These are phyloP conservation scores for Suillus subaureus DNA, from an alignment of 768 basidiomycete species.

Conservation along the genomic window DNA sequence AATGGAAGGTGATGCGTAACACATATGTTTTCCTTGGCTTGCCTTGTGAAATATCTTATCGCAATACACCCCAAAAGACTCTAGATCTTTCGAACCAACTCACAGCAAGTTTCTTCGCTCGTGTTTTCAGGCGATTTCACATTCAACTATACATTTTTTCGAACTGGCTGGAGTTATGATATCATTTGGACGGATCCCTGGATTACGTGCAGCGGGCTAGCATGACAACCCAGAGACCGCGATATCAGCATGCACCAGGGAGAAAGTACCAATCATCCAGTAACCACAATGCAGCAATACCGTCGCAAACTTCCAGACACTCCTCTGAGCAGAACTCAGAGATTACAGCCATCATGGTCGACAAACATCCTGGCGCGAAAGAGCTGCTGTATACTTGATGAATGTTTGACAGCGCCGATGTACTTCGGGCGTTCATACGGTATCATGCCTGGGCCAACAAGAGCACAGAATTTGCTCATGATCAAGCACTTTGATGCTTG, in stretches of 20 bases:
- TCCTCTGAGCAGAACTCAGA: neutral
- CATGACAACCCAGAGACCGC: neutral
- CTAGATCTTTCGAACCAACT: neutral
- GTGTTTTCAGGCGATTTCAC: neutral
- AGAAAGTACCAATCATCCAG: neutral
- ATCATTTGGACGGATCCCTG: neutral
- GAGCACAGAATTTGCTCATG: neutral
- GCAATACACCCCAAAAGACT: neutral
- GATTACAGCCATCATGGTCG: neutral
- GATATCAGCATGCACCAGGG: neutral
- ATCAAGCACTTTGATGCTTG: neutral
- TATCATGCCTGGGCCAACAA: neutral
- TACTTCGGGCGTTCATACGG: neutral
- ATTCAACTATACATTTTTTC: neutral
- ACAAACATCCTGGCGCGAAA: neutral
- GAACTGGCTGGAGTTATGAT: neutral
- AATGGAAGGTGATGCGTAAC: neutral
- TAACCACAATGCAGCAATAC: neutral
- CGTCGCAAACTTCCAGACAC: neutral
- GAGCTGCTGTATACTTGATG: neutral
- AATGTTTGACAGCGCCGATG: neutral
- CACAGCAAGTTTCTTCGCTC: neutral
- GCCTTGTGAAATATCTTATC: neutral
- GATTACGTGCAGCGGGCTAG: neutral
- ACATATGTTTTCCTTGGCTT: neutral